A percentile compares a stretch with the other conserved stretches of the same genome.
Evolutionary conservation across 1,284 basidiomycete species (phyloP).

Genomic region (Malassezia furfur): DNA sequence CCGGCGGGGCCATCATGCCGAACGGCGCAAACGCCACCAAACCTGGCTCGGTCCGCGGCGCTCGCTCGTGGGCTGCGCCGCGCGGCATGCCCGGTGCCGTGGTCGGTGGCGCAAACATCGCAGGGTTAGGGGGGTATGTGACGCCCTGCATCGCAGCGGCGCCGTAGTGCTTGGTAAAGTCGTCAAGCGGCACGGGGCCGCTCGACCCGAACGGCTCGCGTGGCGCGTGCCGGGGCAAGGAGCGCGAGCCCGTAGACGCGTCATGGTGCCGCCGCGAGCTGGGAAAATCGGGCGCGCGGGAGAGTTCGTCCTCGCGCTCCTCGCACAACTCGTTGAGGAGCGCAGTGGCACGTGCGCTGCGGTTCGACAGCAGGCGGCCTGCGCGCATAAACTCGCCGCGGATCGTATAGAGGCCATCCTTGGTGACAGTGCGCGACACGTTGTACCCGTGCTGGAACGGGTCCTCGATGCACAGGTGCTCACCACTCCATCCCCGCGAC

Average conservation of each 20-base stretch:
- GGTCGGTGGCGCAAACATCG: slow-evolving; percentile 7
- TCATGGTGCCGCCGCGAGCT: slow-evolving; percentile 3
- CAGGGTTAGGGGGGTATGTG: slow-evolving; percentile 5
- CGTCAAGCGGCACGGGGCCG: not conserved
- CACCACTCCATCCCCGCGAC: slow-evolving; percentile 81
- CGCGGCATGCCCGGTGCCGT: too few species aligned
- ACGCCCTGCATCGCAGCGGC: slow-evolving; percentile 3
- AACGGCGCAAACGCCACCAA: not conserved
- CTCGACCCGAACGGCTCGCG: not conserved
- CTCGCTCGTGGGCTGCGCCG: too few species aligned
- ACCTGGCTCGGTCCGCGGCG: not conserved
- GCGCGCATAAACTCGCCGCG: slow-evolving; percentile 98
- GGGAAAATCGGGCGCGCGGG: slow-evolving; percentile 37
- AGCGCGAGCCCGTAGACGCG: not conserved
- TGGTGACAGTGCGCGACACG: slow-evolving; percentile 88
- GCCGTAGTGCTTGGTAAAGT: slow-evolving; percentile 1
- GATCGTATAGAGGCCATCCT: slow-evolving; percentile 89
- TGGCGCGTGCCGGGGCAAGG: not conserved
- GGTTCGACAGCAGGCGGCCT: slow-evolving; percentile 54
- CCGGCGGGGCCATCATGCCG: not conserved
- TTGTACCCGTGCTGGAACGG: slow-evolving; percentile 93
- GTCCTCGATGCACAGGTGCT: slow-evolving; percentile 60
- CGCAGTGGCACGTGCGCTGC: slow-evolving; percentile 27
- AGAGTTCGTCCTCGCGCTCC: slow-evolving; percentile 43
- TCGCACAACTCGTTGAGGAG: slow-evolving; percentile 43